Base-by-base conservation (phyloP, 345 rosid genomes). In the Citrus medica region DNA sequence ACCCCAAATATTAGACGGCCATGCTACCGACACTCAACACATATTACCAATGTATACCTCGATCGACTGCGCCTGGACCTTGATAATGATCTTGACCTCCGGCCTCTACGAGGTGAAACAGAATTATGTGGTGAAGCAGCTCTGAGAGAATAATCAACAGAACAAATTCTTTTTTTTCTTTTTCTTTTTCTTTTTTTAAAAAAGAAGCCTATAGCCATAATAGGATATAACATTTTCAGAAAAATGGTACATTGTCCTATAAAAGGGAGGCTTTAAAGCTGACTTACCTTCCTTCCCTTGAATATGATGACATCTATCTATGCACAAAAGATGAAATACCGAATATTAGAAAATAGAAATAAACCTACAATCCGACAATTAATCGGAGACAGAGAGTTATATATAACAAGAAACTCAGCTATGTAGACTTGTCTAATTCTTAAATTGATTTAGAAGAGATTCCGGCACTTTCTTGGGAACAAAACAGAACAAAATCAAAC, bases 281-380 rank as follows among this genome's bases (percentile, higher is more conserved):
- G 35, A 74, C 88, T 84, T 33, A 85, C 93, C 89, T 90, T 82
- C 81, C 84, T 82, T 86, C 87, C 86, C 90, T 86, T 69, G 87
- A 78, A 83, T 80, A 83, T 10, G 91, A 71, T 10, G 91, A 71
- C 94, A 87, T 89, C 87, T 85, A 81, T 63, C 21, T 71, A 14
- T 27, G 56, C 60, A 66, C 32, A 66, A 68, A 75, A 64, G 22
- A 73, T 4, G 14, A 72, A 73, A 42, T 66, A 22, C 13, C 6
- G 65, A 78, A 78, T 6, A 75, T 61, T n/a, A 69, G 77, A 14
- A 55, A 28, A 25, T 7, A 61, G 55, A 55, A 19, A 61, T 4
- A 13, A 33, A 59, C 17, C 65, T 42, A 48, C 62, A 46, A 27
- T 6, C 65, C 13, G 6, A 33, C 21, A 21, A 35, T 40, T 16